These are phyloP conservation scores for Fusarium denticulatum DNA, from an alignment of 2,329 filamentous ascomycete genomes.

Conservation along the genomic window DNA sequence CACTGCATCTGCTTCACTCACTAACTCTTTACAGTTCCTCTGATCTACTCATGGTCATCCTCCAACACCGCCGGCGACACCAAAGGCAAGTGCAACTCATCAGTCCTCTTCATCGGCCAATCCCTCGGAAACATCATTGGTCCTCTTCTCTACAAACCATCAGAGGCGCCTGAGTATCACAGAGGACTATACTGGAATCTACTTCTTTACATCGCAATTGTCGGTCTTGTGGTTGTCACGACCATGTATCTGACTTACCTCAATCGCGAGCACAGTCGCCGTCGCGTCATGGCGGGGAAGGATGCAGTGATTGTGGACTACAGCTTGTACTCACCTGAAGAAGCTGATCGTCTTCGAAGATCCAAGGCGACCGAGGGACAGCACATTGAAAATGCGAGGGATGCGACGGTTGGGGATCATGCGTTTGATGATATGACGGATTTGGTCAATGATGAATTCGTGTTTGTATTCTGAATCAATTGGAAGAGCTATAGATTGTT, in stretches of 20 bases:
- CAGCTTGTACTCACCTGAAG: conserved; percentile 7
- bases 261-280: conserved; percentile 63
- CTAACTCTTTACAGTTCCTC: conserved; percentile 52
- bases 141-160: conserved; percentile 39
- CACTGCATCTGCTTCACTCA: fast-evolving
- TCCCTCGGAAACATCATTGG: conserved; percentile 73
- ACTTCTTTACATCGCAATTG: conserved; percentile 65
- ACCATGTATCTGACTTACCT: conserved; percentile 52
- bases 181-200: conserved; percentile 67
- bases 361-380: conserved; percentile 6
- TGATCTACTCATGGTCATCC: conserved; percentile 66
- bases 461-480: conserved; percentile 24
- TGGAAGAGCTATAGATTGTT: too few relatives aligned
- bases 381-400: background rate
- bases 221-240: conserved; percentile 50
- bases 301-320: conserved; percentile 63
- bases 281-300: conserved; percentile 65
- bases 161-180: conserved; percentile 47
- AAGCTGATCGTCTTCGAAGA: conserved; percentile 53
- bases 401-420: conserved; percentile 9
- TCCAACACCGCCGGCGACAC: conserved; percentile 73
- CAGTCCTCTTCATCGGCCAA: conserved; percentile 68
- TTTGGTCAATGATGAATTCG: conserved; percentile 36
- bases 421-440: conserved; percentile 33
- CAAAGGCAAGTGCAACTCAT: conserved; percentile 72